Base-by-base conservation (phyloP, 2,329 filamentous ascomycete genomes). In the Neonectria magnoliae region DNA sequence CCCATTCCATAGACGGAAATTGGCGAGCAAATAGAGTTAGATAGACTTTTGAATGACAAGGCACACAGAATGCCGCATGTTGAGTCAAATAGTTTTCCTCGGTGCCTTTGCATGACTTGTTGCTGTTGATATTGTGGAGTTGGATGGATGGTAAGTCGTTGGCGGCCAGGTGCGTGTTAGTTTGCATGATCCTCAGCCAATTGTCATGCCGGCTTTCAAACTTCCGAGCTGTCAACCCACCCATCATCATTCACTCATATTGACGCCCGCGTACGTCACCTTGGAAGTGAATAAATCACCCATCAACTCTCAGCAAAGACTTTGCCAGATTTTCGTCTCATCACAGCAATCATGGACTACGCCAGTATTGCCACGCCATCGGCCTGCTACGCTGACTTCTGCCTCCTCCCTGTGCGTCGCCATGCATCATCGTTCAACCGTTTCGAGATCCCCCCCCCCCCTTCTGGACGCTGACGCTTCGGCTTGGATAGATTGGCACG, bases 311-410 rank as follows among this genome's bases (percentile, higher is more conserved):
- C 27, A 8, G 2, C 27, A 8, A 6, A n/a, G n/a, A 51, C 5
- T 2, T 51, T 14, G 10, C 36, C 27, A 16, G 44, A 50, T 13
- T 47, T 5, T 10, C 31, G 31, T 27, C 7, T 13, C 36, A 33
- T 27, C 9, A 20, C 14, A 13, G 11, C 31, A 31, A 60, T 20
- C 18, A 82, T 81, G 77, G 80, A 85, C 69, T 88, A 87, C 77
- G 75, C 78, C 29, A 77, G 77, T 44, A 75, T 90, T 58, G 73
- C 85, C 31, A 95, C 93, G 1, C 94, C 94, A 4, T 82, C 87
- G 60, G 82, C 89, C 62, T 97, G 93, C 80, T 93, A 91, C 59
- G 94, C 91, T 62, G 94, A 98, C 81, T 97, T 98, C 78, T 98
- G 94, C 79, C 84, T 98, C 70, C 91, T 98, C 66, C 94, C 94